phyloP scores from a whole-genome alignment of 768 basidiomycete species.

The Amanita rubescens region DNA sequence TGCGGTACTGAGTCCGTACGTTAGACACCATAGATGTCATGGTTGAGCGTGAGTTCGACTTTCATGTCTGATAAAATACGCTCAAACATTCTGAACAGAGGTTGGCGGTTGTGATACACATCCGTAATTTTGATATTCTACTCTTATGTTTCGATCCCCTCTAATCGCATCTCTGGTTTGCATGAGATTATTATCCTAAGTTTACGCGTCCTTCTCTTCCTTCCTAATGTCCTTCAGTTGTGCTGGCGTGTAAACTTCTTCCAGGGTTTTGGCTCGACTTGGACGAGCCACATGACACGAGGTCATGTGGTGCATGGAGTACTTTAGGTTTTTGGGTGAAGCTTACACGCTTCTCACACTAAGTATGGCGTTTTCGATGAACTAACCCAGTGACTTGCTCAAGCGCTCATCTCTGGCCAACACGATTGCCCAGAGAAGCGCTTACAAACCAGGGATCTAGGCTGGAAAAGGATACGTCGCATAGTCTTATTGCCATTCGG shows the following conservation, averaged over 20 bases:
- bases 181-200: background rate
- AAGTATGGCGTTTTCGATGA: background rate
- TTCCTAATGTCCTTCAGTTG: background rate
- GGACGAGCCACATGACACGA: background rate
- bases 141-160: background rate
- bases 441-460: background rate
- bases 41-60: slow-evolving; percentile 76
- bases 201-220: background rate
- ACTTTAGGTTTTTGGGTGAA: background rate
- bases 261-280: background rate
- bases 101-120: slow-evolving; percentile 1
- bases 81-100: slow-evolving; percentile 21
- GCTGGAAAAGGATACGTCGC: slow-evolving; percentile 29
- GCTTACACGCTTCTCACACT: background rate
- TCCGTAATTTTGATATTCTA: background rate
- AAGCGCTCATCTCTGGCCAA: background rate
- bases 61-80: slow-evolving; percentile 8
- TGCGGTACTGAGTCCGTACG: background rate
- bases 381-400: background rate
- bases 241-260: background rate
- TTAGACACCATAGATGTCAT: slow-evolving; percentile 92
- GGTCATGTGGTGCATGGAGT: background rate
- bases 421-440: background rate
- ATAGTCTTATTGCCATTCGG: slow-evolving; percentile 18
- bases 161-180: background rate